A percentile compares a stretch with the other conserved stretches of the same genome.
phyloP scores from a whole-genome alignment of 2,329 filamentous ascomycete genomes.

The Neonectria punicea region DNA sequence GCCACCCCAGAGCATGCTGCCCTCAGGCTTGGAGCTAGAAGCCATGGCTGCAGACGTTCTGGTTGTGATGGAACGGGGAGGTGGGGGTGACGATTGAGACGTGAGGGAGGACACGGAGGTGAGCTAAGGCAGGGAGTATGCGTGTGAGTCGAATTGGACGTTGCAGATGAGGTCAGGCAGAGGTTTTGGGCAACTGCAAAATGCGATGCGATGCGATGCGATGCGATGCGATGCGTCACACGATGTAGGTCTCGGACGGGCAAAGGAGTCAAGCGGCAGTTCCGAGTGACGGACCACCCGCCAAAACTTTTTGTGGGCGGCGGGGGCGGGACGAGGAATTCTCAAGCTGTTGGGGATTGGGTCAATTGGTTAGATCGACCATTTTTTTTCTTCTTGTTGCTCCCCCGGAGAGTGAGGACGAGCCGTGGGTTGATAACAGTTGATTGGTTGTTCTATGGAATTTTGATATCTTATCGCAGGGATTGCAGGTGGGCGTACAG shows the following conservation, averaged over 20 bases:
- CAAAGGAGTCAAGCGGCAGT: background rate
- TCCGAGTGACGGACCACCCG: slow-evolving; percentile 13
- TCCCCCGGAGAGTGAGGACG: slow-evolving; percentile 1
- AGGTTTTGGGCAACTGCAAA: background rate
- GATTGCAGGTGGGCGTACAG: background rate
- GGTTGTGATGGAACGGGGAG: background rate
- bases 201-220: slow-evolving; percentile 4
- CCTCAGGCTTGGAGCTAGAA: slow-evolving; percentile 42
- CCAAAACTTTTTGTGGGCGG: slow-evolving; percentile 16
- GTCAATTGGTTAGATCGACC: slow-evolving; percentile 7
- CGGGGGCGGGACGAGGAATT: slow-evolving; percentile 8
- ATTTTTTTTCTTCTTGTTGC: background rate
- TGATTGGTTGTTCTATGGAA: slow-evolving; percentile 2
- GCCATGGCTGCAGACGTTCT: slow-evolving; percentile 38
- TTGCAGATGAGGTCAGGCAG: background rate
- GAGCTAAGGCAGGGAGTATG: background rate
- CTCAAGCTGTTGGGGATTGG: slow-evolving; percentile 16
- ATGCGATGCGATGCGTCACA: slow-evolving; percentile 9
- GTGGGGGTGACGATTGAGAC: background rate
- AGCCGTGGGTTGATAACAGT: background rate
- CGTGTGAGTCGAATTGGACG: slow-evolving; percentile 11
- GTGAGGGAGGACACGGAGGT: background rate
- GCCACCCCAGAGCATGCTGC: slow-evolving; percentile 57
- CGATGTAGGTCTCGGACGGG: background rate
- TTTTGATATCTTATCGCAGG: slow-evolving; percentile 11